A percentile compares a stretch with the other conserved stretches of the same genome.
Conservation (phyloP, 2,329 filamentous ascomycete genomes). For the Podosphaera leucotricha region DNA sequence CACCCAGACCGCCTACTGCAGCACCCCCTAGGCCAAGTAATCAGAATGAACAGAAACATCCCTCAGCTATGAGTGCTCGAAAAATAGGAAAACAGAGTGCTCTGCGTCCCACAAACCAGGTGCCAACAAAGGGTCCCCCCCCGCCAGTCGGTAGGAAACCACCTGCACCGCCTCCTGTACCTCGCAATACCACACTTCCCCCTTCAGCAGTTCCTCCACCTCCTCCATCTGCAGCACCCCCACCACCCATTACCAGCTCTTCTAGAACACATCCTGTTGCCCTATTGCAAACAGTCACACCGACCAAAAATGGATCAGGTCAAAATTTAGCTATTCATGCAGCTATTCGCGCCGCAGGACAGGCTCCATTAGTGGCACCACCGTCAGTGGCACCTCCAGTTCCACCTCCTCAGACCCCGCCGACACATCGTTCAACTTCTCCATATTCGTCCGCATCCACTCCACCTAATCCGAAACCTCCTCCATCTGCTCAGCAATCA, state of each 20-base stretch:
- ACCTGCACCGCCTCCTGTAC: constrained; percentile 31
- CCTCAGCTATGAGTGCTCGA: constrained; percentile 32
- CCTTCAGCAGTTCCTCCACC: constrained; percentile 17
- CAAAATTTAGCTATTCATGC: constrained; percentile 22
- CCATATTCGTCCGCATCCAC: constrained; percentile 21
- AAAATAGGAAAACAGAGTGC: constrained; percentile 27
- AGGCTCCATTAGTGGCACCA: constrained; percentile 19
- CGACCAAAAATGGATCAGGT: constrained; percentile 11
- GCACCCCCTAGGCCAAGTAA: constrained; percentile 29
- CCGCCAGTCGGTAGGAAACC: constrained; percentile 59
- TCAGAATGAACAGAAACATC: constrained; percentile 24
- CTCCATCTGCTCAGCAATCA: constrained; percentile 21
- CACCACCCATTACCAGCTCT: constrained; percentile 7
- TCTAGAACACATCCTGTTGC: constrained; percentile 7
- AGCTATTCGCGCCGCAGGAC: constrained; percentile 21
- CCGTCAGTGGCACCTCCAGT: constrained; percentile 19
- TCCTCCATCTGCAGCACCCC: constrained; percentile 16
- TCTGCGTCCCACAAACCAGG: constrained; percentile 34
- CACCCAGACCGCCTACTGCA: constrained; percentile 33
- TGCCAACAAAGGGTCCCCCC: constrained; percentile 45
- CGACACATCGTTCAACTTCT: constrained; percentile 15
- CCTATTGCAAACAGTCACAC: constrained; percentile 16
- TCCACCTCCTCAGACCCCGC: constrained; percentile 13
- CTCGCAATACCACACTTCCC: constrained; percentile 23
- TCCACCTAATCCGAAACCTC: constrained; percentile 16